A percentile compares a stretch with the other conserved stretches of the same genome.
Conservation (phyloP, 106 monocot species). For the Hemerocallis citrina region DNA sequence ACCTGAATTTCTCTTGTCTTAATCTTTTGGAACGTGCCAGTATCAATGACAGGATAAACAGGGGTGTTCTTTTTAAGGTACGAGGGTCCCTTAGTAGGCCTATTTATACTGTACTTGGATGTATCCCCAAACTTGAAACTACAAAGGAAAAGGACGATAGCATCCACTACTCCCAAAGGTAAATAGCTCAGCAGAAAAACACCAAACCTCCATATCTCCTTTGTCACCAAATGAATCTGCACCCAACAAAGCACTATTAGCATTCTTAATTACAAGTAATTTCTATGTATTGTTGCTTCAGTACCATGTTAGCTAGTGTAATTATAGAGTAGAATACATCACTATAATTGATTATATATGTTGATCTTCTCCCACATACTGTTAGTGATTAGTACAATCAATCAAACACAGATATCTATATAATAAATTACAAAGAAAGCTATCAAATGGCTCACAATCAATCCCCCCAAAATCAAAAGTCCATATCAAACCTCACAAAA, state of each 20-base stretch:
- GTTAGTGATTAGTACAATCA: too few species aligned
- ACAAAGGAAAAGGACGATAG: conserved; percentile 31
- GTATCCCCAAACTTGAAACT: conserved; percentile 28
- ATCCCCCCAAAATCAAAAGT: too few species aligned
- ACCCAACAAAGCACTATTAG: neutral
- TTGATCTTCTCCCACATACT: too few species aligned
- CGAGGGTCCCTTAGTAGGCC: conserved; percentile 42
- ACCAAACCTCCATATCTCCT: conserved; percentile 26
- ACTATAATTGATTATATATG: too few species aligned
- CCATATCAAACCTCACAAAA: too few species aligned
- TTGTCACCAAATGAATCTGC: conserved; percentile 52
- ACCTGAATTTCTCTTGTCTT: conserved; percentile 34
- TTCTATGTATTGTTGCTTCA: too few species aligned
- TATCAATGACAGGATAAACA: conserved; percentile 33
- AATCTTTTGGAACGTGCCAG: conserved; percentile 39
- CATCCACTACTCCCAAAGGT: conserved; percentile 18
- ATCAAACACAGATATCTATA: too few species aligned
- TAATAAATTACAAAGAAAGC: too few species aligned
- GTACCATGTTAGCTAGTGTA: too few species aligned
- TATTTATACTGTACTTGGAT: conserved; percentile 29
- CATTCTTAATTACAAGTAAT: too few species aligned
- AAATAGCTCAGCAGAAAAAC: conserved; percentile 15
- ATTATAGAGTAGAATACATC: too few species aligned
- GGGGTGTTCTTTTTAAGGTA: conserved; percentile 18
- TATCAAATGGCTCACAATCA: too few species aligned